These are phyloP conservation scores for Exophiala alcalophila DNA, from an alignment of 2,329 filamentous ascomycete genomes.

Conservation along the genomic window DNA sequence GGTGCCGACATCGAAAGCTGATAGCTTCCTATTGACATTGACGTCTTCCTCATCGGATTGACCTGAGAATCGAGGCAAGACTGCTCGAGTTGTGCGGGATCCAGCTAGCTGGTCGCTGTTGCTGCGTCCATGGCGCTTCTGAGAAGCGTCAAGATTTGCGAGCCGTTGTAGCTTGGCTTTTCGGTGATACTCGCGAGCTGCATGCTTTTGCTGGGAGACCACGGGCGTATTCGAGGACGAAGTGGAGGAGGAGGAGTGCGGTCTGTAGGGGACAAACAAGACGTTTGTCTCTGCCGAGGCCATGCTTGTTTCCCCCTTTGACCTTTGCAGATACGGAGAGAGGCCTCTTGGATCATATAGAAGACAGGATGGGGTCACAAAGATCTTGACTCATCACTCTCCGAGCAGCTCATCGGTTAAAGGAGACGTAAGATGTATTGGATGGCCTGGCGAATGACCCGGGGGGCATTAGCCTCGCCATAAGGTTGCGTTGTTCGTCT, in stretches of 20 bases:
- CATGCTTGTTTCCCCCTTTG: not conserved
- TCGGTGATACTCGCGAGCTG: conserved; percentile 20
- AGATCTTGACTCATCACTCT: too few relatives aligned
- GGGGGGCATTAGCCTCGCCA: too few relatives aligned
- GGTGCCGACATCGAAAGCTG: conserved; percentile 7
- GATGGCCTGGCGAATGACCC: too few relatives aligned
- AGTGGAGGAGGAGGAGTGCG: conserved; percentile 1
- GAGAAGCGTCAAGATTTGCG: conserved; percentile 5
- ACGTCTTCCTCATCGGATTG: not conserved
- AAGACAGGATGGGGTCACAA: too few relatives aligned
- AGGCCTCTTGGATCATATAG: too few relatives aligned
- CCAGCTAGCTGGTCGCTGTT: not conserved
- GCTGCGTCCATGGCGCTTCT: conserved; percentile 3
- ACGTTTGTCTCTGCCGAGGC: conserved; percentile 12
- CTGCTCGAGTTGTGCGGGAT: not conserved
- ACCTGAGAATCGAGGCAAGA: conserved; percentile 4
- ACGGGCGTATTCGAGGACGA: not conserved
- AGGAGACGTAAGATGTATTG: too few relatives aligned
- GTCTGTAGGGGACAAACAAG: conserved; percentile 18
- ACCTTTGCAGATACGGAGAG: conserved; percentile 4
- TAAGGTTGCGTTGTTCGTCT: too few relatives aligned
- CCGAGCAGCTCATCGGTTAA: too few relatives aligned
- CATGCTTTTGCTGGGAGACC: conserved; percentile 22
- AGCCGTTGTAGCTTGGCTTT: conserved; percentile 16
- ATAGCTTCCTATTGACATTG: conserved; percentile 1